Conservation (phyloP, 768 basidiomycete species). For the Termitomyces eurrhizus region DNA sequence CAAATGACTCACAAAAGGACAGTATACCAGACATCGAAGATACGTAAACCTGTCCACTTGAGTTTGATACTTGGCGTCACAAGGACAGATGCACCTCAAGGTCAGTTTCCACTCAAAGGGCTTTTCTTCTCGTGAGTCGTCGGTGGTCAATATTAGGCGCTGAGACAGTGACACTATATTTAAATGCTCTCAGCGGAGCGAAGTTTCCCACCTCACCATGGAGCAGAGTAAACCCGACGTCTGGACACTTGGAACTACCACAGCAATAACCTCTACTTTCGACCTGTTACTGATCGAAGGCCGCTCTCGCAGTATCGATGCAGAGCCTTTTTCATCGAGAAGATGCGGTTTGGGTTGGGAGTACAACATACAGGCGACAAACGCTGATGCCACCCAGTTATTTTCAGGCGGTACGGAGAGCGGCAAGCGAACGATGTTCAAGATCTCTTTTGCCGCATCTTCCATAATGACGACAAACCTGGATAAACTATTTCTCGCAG, state of each 20-base stretch:
- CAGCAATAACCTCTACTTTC: not conserved
- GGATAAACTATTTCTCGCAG: not conserved
- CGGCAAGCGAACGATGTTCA: not conserved
- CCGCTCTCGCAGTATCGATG: not conserved
- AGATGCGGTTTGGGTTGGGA: slow-evolving; percentile 1
- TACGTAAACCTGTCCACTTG: not conserved
- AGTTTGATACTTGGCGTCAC: not conserved
- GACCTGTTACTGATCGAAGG: not conserved
- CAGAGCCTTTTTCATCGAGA: not conserved
- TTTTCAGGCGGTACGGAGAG: not conserved
- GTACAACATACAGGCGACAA: not conserved
- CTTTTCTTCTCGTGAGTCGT: not conserved
- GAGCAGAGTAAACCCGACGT: not conserved
- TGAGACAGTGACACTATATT: not conserved
- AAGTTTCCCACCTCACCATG: not conserved
- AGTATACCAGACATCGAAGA: not conserved
- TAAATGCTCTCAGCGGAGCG: not conserved
- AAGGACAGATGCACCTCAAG: slow-evolving; percentile 1
- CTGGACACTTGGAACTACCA: not conserved
- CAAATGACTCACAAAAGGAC: not conserved
- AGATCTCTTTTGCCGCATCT: not conserved
- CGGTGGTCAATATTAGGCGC: not conserved
- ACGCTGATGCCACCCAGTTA: not conserved
- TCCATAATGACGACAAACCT: not conserved
- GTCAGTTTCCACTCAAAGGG: not conserved